Evolutionary conservation across 176 grass and related monocot genomes (phyloP).

Genomic region (Pontederia crassipes): DNA sequence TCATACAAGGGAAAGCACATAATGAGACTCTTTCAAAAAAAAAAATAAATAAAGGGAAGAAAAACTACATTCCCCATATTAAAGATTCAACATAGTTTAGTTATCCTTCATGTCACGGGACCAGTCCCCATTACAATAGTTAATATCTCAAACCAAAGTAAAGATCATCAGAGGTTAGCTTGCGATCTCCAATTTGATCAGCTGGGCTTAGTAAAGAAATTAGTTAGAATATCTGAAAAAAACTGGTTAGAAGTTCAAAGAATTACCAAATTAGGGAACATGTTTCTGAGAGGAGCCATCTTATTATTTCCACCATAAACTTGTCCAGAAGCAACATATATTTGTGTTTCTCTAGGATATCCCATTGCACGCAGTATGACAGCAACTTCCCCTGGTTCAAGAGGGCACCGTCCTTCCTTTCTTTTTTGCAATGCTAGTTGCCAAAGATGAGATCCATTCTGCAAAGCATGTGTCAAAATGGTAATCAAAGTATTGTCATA

Average conservation of each 20-base stretch:
- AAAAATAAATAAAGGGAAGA: too few relatives aligned
- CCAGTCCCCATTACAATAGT: too few relatives aligned
- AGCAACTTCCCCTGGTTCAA: constrained; percentile 92
- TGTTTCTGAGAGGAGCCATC: constrained; percentile 82
- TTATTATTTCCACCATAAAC: constrained; percentile 83
- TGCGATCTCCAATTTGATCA: too few relatives aligned
- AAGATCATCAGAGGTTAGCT: too few relatives aligned
- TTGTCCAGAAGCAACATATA: constrained; percentile 97
- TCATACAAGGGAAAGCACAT: too few relatives aligned
- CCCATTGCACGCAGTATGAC: constrained; percentile 85
- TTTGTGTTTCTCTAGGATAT: constrained; percentile 83
- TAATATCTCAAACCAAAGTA: too few relatives aligned
- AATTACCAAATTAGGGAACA: constrained; percentile 90
- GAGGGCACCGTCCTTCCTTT: constrained; percentile 91
- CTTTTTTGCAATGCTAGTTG: constrained; percentile 73
- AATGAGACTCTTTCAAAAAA: too few relatives aligned
- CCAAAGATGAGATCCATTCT: constrained; percentile 98
- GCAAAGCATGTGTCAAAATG: constrained; percentile 8
- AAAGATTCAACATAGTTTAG: too few relatives aligned
- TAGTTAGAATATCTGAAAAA: neutral
- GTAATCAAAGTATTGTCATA: too few relatives aligned
- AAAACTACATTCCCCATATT: too few relatives aligned
- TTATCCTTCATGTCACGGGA: too few relatives aligned
- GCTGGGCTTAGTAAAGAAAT: too few relatives aligned
- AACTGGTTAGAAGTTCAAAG: neutral